Conservation (phyloP, 1,139 yeast genomes). For the Sugiyamaella pinicola region DNA sequence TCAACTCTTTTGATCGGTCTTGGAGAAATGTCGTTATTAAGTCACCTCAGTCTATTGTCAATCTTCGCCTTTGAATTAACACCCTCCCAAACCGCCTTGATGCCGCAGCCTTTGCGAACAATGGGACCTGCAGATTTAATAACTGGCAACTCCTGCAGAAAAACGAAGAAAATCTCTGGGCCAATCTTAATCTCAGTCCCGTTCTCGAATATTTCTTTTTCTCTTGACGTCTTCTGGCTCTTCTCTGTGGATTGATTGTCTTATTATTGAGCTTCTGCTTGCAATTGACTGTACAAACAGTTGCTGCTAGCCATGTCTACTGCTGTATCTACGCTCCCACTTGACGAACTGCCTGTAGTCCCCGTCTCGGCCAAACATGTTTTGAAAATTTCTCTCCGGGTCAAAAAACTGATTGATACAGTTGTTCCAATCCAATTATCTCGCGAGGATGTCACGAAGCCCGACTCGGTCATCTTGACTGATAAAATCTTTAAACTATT, state of each 20-base stretch:
- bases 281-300: too few relatives aligned
- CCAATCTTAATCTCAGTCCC: too few relatives aligned
- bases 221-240: too few relatives aligned
- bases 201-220: too few relatives aligned
- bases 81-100: background rate
- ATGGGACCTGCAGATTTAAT: background rate
- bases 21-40: too few relatives aligned
- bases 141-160: background rate
- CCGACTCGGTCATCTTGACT: conserved; percentile 65
- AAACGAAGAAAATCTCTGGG: background rate
- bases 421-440: conserved; percentile 66
- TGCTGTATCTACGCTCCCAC: background rate
- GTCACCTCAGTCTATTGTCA: too few relatives aligned
- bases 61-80: too few relatives aligned
- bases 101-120: background rate
- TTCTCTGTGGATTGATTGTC: too few relatives aligned
- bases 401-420: conserved; percentile 71
- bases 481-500: conserved; percentile 61
- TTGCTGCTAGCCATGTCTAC: background rate
- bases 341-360: conserved; percentile 27
- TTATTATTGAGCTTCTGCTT: too few relatives aligned
- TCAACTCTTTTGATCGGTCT: too few relatives aligned
- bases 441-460: conserved; percentile 52
- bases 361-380: conserved; percentile 53
- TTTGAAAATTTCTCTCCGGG: conserved; percentile 69